Base-by-base conservation (phyloP, 352 stramenopile species). In the Phytophthora constricta region DNA sequence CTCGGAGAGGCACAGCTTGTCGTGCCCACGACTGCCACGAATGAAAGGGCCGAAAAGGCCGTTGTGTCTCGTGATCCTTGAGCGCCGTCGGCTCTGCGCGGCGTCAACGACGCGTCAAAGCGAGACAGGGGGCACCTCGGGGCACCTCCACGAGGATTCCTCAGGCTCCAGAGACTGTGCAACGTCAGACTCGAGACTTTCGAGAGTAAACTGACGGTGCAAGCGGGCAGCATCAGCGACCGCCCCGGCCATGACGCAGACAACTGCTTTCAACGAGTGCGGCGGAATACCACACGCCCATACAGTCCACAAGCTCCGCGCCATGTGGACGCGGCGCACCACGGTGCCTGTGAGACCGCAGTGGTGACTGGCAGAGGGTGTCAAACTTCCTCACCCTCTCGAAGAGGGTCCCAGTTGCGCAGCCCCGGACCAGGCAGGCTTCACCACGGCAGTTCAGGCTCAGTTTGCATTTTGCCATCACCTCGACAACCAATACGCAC, bases 231-330 rank as follows among this genome's bases (percentile, higher is more conserved):
- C 58, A 33, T 4, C 39, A 53, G 41, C 50, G 31, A 43, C 4
- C 49, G 42, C 28, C 55, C 51, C 54, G 51, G 31, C 34, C 34
- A 48, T 31, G n/a, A n/a, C n/a, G n/a, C n/a, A 51, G 23, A 33
- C 62, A 69, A 59, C 56, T 71, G 63, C 62, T 71, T 66, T 58
- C 50, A 57, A 48, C 63, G 56, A 56, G 34, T 23, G 41, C 33
- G 42, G 49, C 47, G 42, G 17, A 71, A 58, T 62, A 71, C 49
- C 63, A 71, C 63, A 62, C 49, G 56, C 26, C 26, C 33, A 22
- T 33, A 33, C 20, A 26, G 25, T 20, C 61, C 62, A 70, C 62
- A 68, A 56, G 45, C 51, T 68, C 19, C 17, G 16, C 46, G 39
- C 62, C 62, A 64, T 55, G 49, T 52, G 47, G 58, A 27, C 46